Percentiles rank a stretch among this genome's conserved stretches.
These are phyloP conservation scores for Hemisphaericaspora subhashii DNA, from an alignment of 1,139 yeast species.

Conservation along the genomic window DNA sequence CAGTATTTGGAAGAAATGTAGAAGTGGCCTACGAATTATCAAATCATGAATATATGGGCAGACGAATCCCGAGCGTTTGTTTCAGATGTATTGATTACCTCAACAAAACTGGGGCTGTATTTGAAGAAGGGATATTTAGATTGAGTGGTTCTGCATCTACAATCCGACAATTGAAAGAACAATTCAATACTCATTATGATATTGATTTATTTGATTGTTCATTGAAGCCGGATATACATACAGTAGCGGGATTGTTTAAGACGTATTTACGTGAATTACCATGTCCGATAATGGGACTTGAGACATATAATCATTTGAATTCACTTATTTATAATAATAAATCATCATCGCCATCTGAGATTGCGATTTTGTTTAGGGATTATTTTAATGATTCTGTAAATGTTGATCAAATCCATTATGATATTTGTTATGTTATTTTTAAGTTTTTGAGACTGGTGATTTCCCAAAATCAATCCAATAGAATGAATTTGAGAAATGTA, in stretches of 20 bases:
- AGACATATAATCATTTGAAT: slow-evolving; percentile 37
- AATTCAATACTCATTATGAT: slow-evolving; percentile 65
- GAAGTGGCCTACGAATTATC: slow-evolving; percentile 53
- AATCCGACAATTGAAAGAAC: slow-evolving; percentile 69
- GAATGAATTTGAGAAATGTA: slow-evolving; percentile 79
- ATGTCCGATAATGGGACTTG: slow-evolving; percentile 57
- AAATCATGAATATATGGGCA: slow-evolving; percentile 44
- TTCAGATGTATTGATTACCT: slow-evolving; percentile 75
- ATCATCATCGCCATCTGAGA: slow-evolving; percentile 24
- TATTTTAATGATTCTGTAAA: slow-evolving; percentile 26
- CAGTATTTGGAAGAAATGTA: slow-evolving; percentile 69
- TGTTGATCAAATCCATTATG: slow-evolving; percentile 49
- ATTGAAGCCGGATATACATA: slow-evolving; percentile 61
- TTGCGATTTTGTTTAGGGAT: slow-evolving; percentile 33
- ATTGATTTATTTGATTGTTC: slow-evolving; percentile 55
- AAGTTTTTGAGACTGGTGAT: slow-evolving; percentile 67
- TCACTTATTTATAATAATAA: slow-evolving; percentile 11
- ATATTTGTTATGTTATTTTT: slow-evolving; percentile 65
- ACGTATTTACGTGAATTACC: slow-evolving; percentile 75
- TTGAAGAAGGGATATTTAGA: slow-evolving; percentile 89
- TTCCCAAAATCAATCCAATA: slow-evolving; percentile 62
- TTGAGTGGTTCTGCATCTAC: slow-evolving; percentile 86
- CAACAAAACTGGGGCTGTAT: slow-evolving; percentile 65
- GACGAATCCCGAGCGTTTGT: slow-evolving; percentile 70
- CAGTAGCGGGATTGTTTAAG: slow-evolving; percentile 77